Conservation (phyloP, 2,329 filamentous ascomycete genomes). For the Fusarium fracticaudum region DNA sequence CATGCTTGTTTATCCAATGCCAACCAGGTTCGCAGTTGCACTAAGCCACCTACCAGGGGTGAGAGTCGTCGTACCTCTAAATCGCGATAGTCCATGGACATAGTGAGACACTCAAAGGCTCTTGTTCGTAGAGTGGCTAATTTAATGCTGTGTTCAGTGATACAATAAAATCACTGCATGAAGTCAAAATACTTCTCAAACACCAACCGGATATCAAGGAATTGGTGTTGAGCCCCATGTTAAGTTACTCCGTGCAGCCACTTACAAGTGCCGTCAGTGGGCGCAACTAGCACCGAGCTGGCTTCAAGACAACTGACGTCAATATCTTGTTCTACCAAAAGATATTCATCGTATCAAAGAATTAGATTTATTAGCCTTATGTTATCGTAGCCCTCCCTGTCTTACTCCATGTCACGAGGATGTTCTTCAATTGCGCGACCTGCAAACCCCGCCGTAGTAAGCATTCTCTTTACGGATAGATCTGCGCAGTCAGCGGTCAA, state of each 20-base stretch:
- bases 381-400: neutral
- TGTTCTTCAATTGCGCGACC: neutral
- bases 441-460: neutral
- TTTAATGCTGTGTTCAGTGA: neutral
- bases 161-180: neutral
- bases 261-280: neutral
- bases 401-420: neutral
- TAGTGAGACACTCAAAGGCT: neutral
- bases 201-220: neutral
- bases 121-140: neutral
- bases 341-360: neutral
- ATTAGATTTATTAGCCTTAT: neutral
- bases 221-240: neutral
- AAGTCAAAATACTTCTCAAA: neutral
- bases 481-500: neutral
- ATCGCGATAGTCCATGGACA: neutral
- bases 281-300: neutral
- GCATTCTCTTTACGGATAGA: conserved; percentile 11
- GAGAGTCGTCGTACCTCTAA: neutral
- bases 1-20: neutral
- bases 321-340: neutral
- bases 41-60: neutral
- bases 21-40: neutral
- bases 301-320: conserved; percentile 10
- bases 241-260: neutral